Base-by-base conservation (phyloP, 208 protist species). In the Porcisia hertigi region DNA sequence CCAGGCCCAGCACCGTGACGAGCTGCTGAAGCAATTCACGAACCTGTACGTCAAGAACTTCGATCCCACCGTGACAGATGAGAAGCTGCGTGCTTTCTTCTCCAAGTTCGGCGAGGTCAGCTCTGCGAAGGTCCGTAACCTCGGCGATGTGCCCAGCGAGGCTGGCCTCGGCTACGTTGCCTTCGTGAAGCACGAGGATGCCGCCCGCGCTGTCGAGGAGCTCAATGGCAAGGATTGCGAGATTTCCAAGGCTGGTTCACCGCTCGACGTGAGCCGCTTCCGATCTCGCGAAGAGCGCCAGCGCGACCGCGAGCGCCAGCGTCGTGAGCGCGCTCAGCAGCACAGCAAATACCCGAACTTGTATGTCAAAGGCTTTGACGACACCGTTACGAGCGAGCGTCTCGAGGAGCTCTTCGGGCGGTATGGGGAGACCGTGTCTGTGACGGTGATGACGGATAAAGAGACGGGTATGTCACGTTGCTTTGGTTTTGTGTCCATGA, bases 41-140 rank as follows among this genome's bases (percentile, higher is more conserved):
- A 99, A 99, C 91, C 93, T 99, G 43, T 99, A 99, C 93, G 94
- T 99, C 74, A 99, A 99, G 91, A 99, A 99, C 96, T 92, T 99
- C 73, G 96, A 99, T 76, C 97, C 98, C 73, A 74, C 77, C 34
- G 90, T 99, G 63, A 90, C 94, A 71, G 97, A 99, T 71, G 97
- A 99, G 69, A 90, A 96, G 75, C 86, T 99, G 36, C 88, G 91
- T 75, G 88, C 94, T 62, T 88, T 96, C 66, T 99, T 99, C 83
- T 64, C 79, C 69, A 83, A 77, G 67, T 99, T 95, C 80, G 99
- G 99, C 71, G 95, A 94, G 73, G 98, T 99, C 76, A 99, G 97
- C 64, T 98, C 96, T 39, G 94, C 91, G 78, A 98, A 98, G 91
- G 97, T 99, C 30, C 98, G 99, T 90, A 85, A 94, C 53, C 69